Evolutionary conservation across 2,329 filamentous ascomycete species (phyloP).

Genomic region (Sclerotinia sclerotiorum): DNA sequence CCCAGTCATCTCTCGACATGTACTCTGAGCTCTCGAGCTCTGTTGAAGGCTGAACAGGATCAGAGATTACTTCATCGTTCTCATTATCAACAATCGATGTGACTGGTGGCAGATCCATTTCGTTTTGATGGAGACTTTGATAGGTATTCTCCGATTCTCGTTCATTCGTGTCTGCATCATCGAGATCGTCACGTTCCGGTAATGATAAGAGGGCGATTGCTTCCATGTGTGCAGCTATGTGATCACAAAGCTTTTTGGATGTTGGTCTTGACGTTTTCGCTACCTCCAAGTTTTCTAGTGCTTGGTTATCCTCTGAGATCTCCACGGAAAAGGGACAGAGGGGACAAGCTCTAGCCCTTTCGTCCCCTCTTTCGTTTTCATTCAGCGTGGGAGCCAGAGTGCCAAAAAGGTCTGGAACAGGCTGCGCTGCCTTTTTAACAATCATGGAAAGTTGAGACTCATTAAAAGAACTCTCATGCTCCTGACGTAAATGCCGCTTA

Average conservation of each 20-base stretch:
- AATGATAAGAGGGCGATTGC: slow-evolving; percentile 4
- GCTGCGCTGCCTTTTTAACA: neutral
- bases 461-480: slow-evolving; percentile 4
- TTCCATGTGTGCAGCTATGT: slow-evolving; percentile 16
- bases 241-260: neutral
- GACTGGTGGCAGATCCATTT: neutral
- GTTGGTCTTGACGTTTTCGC: neutral
- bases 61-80: too few relatives aligned
- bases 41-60: neutral
- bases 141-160: slow-evolving; percentile 8
- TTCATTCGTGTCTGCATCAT: slow-evolving; percentile 6
- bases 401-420: neutral
- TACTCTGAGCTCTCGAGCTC: neutral
- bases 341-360: neutral
- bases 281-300: neutral
- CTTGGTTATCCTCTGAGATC: neutral
- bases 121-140: neutral
- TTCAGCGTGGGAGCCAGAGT: neutral
- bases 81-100: neutral
- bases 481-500: neutral
- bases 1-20: neutral
- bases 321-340: slow-evolving; percentile 7
- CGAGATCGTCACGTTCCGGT: slow-evolving; percentile 17
- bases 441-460: slow-evolving; percentile 10
- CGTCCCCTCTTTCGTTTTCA: neutral